Evolutionary conservation across 257 asterid genomes (phyloP).

Genomic region (Solanum peruvianum): DNA sequence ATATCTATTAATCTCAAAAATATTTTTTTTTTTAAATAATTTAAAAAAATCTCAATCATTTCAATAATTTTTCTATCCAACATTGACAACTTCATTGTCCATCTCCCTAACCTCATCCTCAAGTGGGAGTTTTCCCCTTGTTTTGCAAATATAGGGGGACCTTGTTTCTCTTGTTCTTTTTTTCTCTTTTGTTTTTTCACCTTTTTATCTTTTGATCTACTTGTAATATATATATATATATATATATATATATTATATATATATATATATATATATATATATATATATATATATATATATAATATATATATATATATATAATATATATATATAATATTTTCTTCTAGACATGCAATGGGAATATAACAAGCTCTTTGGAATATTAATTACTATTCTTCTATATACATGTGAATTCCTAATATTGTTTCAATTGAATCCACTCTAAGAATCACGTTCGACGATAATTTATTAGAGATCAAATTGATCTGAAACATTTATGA

Average conservation of each 20-base stretch:
- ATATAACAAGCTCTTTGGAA: background rate
- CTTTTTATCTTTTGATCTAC: background rate
- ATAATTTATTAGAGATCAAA: background rate
- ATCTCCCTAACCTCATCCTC: background rate
- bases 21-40: background rate
- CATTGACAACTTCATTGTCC: background rate
- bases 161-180: background rate
- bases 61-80: background rate
- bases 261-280: background rate
- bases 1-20: background rate
- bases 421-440: background rate
- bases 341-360: background rate
- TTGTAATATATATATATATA: background rate
- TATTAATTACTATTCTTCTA: background rate
- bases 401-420: background rate
- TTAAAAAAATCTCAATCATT: background rate
- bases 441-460: rapidly evolving
- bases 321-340: background rate
- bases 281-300: too few species aligned
- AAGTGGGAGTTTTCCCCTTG: background rate
- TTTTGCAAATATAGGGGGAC: background rate
- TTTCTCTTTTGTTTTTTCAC: background rate
- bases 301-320: background rate
- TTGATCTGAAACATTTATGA: background rate
- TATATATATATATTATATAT: background rate